These are phyloP conservation scores for Scleromitrula shiraiana DNA, from an alignment of 2,329 filamentous ascomycete genomes.

Conservation along the genomic window DNA sequence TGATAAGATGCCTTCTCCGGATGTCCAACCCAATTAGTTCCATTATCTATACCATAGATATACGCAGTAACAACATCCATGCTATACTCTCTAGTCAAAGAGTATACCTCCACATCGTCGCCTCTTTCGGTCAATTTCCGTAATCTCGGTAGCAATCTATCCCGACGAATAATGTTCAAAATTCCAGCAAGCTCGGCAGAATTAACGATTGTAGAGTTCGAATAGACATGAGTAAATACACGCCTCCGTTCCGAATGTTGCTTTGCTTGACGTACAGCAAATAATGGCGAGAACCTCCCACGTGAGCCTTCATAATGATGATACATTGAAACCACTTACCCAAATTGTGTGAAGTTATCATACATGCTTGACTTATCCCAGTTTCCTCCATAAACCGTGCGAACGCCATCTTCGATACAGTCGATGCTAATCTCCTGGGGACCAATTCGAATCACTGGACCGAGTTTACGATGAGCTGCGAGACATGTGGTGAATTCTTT, in stretches of 20 bases:
- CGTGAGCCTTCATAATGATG: not conserved
- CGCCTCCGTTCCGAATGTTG: not conserved
- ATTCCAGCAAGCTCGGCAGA: not conserved
- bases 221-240: not conserved
- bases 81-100: not conserved
- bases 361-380: not conserved
- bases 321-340: not conserved
- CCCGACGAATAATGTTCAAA: not conserved
- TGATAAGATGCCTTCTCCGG: not conserved
- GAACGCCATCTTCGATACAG: conserved; percentile 1
- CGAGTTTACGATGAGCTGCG: not conserved
- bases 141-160: not conserved
- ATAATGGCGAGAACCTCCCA: not conserved
- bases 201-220: not conserved
- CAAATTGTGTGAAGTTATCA: conserved; percentile 2
- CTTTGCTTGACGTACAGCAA: not conserved
- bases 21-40: not conserved
- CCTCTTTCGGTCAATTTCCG: not conserved
- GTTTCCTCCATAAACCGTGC: not conserved
- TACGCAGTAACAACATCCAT: conserved; percentile 2
- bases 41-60: not conserved
- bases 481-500: not conserved
- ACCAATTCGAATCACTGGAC: conserved; percentile 3
- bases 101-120: not conserved
- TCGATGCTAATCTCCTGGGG: not conserved